phyloP scores from a whole-genome alignment of 176 grass and related monocot genomes.

The Juncus effusus region DNA sequence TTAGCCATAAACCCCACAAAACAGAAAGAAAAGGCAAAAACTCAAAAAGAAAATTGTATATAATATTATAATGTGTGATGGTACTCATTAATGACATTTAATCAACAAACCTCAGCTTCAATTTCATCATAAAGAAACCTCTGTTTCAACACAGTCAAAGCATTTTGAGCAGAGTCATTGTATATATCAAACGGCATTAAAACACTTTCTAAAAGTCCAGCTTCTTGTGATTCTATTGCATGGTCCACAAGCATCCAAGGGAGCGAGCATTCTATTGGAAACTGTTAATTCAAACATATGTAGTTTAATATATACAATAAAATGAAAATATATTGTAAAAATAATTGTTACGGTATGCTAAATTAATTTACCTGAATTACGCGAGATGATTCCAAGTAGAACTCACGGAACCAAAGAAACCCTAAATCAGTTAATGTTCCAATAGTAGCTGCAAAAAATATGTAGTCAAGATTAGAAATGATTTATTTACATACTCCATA shows the following conservation, averaged over 20 bases:
- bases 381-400: slow-evolving; percentile 98
- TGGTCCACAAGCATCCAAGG: slow-evolving; percentile 96
- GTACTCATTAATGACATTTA: not conserved
- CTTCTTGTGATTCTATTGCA: slow-evolving; percentile 80
- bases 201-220: slow-evolving; percentile 97
- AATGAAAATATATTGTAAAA: slow-evolving; percentile 22
- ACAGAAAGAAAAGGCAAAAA: slow-evolving; percentile 6
- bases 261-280: slow-evolving; percentile 96
- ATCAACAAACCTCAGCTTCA: slow-evolving; percentile 84
- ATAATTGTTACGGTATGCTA: not conserved
- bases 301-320: slow-evolving; percentile 15
- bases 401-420: slow-evolving; percentile 98
- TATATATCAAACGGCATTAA: slow-evolving; percentile 98
- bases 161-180: slow-evolving; percentile 98
- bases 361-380: slow-evolving; percentile 78
- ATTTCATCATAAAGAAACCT: slow-evolving; percentile 99
- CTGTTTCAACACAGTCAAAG: slow-evolving; percentile 81
- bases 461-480: not conserved
- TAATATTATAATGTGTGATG: not conserved
- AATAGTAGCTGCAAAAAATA: slow-evolving; percentile 80
- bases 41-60: not conserved
- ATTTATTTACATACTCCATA: no score
- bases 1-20: not conserved
- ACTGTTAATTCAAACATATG: slow-evolving; percentile 38
- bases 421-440: slow-evolving; percentile 91